Evolutionary conservation across 768 basidiomycete genomes (phyloP), one percentile per base, ranked within the genome.

Genomic region (Omphalotus guepiniiformis): DNA sequence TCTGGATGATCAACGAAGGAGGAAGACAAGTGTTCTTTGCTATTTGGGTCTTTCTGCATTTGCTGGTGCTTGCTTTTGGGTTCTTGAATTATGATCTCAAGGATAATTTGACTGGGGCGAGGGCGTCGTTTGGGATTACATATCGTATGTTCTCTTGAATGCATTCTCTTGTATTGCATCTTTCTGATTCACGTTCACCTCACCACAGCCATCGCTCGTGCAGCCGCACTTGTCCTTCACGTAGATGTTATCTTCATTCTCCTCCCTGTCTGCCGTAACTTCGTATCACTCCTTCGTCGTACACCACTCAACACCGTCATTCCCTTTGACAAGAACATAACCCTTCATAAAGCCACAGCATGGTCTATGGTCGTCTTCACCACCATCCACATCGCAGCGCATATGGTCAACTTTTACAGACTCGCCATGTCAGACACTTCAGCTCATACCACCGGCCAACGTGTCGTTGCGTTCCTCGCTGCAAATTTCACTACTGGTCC

Each of bases 1-100:
- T 81, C n/a, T 94, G 93, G 93, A 87, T 91, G 86, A 89, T 93
- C 63, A 93, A 93, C 62, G 92, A 94, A 60, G 93, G 93, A 57
- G 82, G n/a, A n/a, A n/a, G n/a, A n/a, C n/a, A n/a, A n/a, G n/a
- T n/a, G n/a, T n/a, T n/a, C n/a, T n/a, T n/a, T n/a, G 85, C 12
- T 46, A 64, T 81, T 51, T 96, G 86, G 82, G 68, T 94, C 44
- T 67, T 91, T 63, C 75, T 95, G 26, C 93, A 96, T 53, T 50
- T 82, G 29, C 66, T 94, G 26, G 89, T 93, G 39, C 77, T 82
- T 47, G 72, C 73, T 30, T 81, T 96, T 53, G 93, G 91, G 2
- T 76, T 84, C 58, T 49, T 90, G 49, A 73, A 90, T 66, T 94
- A 91, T 66, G 68, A 79, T 22, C 62, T 87, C 49, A 92, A 85